Base-by-base conservation (phyloP, 306 rosid genomes). In the Senna siamea region DNA sequence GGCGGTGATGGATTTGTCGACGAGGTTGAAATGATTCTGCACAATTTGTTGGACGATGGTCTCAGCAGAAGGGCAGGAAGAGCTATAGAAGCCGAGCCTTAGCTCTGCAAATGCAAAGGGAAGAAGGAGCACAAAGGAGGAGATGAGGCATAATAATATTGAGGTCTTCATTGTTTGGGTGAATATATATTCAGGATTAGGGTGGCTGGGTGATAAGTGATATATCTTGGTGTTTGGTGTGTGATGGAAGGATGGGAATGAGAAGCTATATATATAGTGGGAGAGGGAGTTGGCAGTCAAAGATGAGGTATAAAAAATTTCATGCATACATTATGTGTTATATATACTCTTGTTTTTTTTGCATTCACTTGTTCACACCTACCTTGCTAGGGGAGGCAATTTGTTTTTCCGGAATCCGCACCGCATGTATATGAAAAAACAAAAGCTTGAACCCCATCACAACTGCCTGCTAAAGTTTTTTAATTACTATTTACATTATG, bases 21-120 rank as follows among this genome's bases (percentile, higher is more conserved):
- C 55, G 14, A 7, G 34, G n/a, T n/a, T 40, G 70, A 87, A 89
- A 10, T 2, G 53, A 12, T 8, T 74, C 35, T 79, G 79, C 48
- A 89, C 90, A 2, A 76, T 79, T 76, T 80, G 66, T 0, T 43
- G 68, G 1, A 85, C 69, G 22, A 80, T 85, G 19, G 47, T 7
- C 63, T 87, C 90, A 10, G 87, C 92, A 20, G 30, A 59, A 11
- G 87, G 86, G 66, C 89, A 85, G 5, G 30, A 69, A 1, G 74
- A 18, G 23, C 23, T 64, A 52, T 87, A 87, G 83, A 89, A 89
- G 2, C 88, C 87, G 78, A 78, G 77, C 12, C 22, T 73, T 0
- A 87, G 75, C 3, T 79, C 76, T 34, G 74, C 82, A 38, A 85
- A 43, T 56, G 82, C 85, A 48, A 66, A 20, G 6, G 85, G 90